Percentiles rank a stretch among this genome's conserved stretches.
phyloP scores from a whole-genome alignment of 2,329 filamentous ascomycete species.

The Clarireedia monteithiana region DNA sequence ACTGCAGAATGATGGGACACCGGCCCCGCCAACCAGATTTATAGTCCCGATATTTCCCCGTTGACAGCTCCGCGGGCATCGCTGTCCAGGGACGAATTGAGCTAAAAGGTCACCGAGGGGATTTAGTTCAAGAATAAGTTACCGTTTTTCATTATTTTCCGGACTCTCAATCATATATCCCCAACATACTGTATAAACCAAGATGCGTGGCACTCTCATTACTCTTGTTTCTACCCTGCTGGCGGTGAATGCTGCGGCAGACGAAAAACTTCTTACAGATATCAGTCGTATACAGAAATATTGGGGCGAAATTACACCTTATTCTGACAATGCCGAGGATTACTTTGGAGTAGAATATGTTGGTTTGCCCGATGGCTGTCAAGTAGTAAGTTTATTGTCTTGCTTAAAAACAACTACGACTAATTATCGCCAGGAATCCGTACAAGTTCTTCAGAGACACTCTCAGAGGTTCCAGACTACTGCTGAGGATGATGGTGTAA shows the following conservation, averaged over 20 bases:
- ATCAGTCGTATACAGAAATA: slow-evolving; percentile 26
- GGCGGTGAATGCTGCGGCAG: background rate
- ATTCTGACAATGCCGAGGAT: slow-evolving; percentile 37
- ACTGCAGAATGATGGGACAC: too few relatives aligned
- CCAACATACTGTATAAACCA: background rate
- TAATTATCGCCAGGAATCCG: slow-evolving; percentile 23
- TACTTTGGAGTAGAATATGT: slow-evolving; percentile 40
- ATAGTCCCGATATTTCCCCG: too few relatives aligned
- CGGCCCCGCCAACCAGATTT: too few relatives aligned
- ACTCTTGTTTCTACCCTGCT: background rate
- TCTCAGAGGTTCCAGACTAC: slow-evolving; percentile 43
- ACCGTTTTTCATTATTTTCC: background rate
- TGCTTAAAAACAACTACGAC: background rate
- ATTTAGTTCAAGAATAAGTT: background rate
- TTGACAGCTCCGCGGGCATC: too few relatives aligned
- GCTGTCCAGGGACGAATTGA: too few relatives aligned
- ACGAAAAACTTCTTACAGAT: slow-evolving; percentile 24
- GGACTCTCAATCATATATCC: background rate
- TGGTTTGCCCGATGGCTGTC: slow-evolving; percentile 45
- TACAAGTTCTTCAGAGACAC: slow-evolving; percentile 46
- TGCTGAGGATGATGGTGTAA: slow-evolving; percentile 37
- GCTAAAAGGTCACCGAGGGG: background rate
- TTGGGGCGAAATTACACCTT: slow-evolving; percentile 42
- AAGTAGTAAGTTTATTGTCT: slow-evolving; percentile 31
- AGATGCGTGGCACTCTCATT: background rate